Percentiles rank a stretch among this genome's conserved stretches.
phyloP scores from a whole-genome alignment of 1,284 basidiomycete species.

The Ceraceosorus bombacis region DNA sequence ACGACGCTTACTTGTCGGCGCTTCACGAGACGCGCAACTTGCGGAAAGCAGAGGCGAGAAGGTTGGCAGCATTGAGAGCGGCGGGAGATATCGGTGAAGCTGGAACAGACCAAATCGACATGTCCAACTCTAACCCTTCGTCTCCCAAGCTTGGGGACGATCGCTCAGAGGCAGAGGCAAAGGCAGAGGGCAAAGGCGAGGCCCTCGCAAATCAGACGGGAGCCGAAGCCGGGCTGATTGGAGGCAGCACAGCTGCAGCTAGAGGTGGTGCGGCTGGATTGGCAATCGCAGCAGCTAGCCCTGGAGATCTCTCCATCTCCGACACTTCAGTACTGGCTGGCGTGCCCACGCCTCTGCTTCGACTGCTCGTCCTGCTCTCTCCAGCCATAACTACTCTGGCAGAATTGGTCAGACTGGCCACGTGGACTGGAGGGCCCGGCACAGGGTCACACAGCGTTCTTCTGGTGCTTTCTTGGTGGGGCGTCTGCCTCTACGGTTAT shows the following conservation, averaged over 20 bases:
- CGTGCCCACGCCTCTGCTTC: constrained; percentile 5
- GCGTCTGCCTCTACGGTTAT: constrained; percentile 40
- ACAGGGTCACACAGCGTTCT: constrained; percentile 31
- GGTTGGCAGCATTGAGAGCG: background rate
- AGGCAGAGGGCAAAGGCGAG: no score
- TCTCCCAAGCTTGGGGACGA: background rate
- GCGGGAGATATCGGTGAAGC: background rate
- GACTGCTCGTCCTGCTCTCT: constrained; percentile 4
- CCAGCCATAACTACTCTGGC: background rate
- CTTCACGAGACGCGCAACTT: constrained; percentile 8
- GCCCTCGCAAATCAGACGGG: no score
- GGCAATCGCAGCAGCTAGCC: background rate
- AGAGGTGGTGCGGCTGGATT: background rate
- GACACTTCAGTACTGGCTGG: constrained; percentile 4
- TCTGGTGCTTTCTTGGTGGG: constrained; percentile 36
- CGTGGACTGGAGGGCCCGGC: constrained; percentile 37
- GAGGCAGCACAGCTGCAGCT: background rate
- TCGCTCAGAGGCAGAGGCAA: no score
- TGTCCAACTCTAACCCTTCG: background rate
- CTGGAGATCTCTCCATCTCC: constrained; percentile 4
- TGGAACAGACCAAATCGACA: constrained; percentile 2
- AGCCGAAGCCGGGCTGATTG: background rate
- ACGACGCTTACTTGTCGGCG: constrained; percentile 10
- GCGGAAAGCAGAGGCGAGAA: constrained; percentile 1
- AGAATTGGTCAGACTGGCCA: constrained; percentile 27